phyloP scores from a whole-genome alignment of 352 stramenopile species.

The Phytophthora colocasiae region DNA sequence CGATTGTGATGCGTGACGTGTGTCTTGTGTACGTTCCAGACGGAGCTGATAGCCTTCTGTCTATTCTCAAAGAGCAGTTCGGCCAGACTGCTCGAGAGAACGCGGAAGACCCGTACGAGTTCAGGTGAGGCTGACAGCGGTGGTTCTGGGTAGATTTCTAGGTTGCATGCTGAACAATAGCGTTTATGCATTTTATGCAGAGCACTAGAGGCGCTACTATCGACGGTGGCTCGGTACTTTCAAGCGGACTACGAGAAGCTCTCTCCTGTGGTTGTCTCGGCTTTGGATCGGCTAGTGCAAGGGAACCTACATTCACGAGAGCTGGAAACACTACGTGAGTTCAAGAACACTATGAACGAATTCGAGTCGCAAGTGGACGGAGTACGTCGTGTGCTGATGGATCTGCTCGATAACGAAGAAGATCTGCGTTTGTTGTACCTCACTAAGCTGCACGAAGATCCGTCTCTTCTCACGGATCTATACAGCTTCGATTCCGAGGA shows the following conservation, averaged over 20 bases:
- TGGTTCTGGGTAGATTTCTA: not conserved
- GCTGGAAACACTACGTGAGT: constrained; percentile 65
- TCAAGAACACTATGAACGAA: constrained; percentile 79
- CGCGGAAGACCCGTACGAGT: constrained; percentile 67
- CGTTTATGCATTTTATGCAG: constrained; percentile 18
- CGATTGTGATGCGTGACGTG: constrained; percentile 75
- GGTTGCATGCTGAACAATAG: too few species aligned
- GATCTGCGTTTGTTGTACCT: constrained; percentile 69
- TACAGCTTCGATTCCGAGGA: constrained; percentile 80
- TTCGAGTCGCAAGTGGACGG: constrained; percentile 75
- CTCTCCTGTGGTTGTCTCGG: constrained; percentile 47
- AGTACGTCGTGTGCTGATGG: constrained; percentile 68
- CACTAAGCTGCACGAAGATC: constrained; percentile 70
- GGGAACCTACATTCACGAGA: constrained; percentile 55
- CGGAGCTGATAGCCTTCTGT: constrained; percentile 62
- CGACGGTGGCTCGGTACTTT: constrained; percentile 65
- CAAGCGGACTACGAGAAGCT: constrained; percentile 60
- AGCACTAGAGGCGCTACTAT: constrained; percentile 63
- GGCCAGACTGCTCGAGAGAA: constrained; percentile 57
- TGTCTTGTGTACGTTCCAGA: constrained; percentile 70
- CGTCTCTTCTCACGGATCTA: constrained; percentile 55
- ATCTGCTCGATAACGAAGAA: constrained; percentile 73
- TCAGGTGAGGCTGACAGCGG: constrained; percentile 47
- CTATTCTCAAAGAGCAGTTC: constrained; percentile 76
- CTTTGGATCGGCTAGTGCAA: constrained; percentile 59